phyloP scores from a whole-genome alignment of 352 stramenopile species.

The Phytopythium vexans region DNA sequence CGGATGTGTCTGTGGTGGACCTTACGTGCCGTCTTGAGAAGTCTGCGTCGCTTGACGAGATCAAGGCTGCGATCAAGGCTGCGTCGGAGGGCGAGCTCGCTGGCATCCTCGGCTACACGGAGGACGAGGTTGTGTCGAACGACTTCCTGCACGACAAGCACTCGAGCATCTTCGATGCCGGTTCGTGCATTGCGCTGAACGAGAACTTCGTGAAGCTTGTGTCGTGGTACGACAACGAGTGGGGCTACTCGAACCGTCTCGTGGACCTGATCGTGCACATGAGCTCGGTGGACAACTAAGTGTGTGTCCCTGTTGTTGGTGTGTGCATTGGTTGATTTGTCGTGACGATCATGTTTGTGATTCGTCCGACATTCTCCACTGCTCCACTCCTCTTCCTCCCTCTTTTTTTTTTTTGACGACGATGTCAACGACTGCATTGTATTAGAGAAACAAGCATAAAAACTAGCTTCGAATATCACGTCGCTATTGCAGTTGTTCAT shows the following conservation, averaged over 20 bases:
- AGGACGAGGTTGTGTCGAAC: constrained; percentile 96
- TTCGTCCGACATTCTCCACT: too few relatives aligned
- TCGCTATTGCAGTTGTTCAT: too few relatives aligned
- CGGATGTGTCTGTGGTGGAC: too few relatives aligned
- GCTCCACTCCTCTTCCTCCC: too few relatives aligned
- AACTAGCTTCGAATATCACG: too few relatives aligned
- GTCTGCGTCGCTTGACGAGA: constrained; percentile 96
- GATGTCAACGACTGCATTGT: too few relatives aligned
- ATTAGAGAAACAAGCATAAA: too few relatives aligned
- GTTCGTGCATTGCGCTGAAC: constrained; percentile 97
- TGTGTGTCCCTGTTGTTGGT: too few relatives aligned
- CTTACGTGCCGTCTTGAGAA: constrained; percentile 82
- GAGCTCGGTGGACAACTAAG: constrained; percentile 51
- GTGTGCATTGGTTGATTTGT: too few relatives aligned
- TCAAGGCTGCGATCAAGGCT: constrained; percentile 95
- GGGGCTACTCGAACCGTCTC: constrained; percentile 96
- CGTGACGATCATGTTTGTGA: too few relatives aligned
- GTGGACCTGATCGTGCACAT: constrained; percentile 98
- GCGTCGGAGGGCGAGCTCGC: constrained; percentile 94
- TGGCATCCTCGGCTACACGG: constrained; percentile 98
- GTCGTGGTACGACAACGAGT: constrained; percentile 99
- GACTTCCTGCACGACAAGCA: constrained; percentile 89
- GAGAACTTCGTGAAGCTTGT: constrained; percentile 99
- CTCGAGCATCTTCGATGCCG: constrained; percentile 31
- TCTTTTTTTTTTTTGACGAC: too few relatives aligned